A percentile compares a stretch with the other conserved stretches of the same genome.
These are phyloP conservation scores for Aphanomyces cochlioides DNA, from an alignment of 352 stramenopile species.

Conservation along the genomic window DNA sequence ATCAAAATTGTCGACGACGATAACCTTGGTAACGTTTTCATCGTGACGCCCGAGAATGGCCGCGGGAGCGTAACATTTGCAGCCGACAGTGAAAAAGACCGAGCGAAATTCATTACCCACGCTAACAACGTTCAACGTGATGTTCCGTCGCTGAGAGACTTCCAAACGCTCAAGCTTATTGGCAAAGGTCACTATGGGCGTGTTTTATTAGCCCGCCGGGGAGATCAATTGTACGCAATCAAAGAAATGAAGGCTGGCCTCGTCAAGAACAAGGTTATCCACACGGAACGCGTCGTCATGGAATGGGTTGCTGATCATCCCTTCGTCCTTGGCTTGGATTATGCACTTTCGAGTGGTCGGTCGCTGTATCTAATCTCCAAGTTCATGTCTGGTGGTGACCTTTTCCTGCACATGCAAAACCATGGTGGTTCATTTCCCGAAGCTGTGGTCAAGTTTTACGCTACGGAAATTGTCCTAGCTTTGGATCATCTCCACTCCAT, in stretches of 20 bases:
- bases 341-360: constrained; percentile 91
- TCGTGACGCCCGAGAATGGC: constrained; percentile 61
- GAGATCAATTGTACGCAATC: constrained; percentile 70
- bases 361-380: constrained; percentile 98
- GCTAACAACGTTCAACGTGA: constrained; percentile 51
- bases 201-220: constrained; percentile 57
- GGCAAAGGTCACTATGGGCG: constrained; percentile 81
- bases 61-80: constrained; percentile 70
- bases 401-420: constrained; percentile 90
- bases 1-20: constrained; percentile 78
- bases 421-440: constrained; percentile 75
- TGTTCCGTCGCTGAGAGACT: constrained; percentile 54
- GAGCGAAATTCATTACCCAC: constrained; percentile 67
- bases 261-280: constrained; percentile 82
- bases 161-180: constrained; percentile 77
- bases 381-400: constrained; percentile 97
- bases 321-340: constrained; percentile 97
- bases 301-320: constrained; percentile 87
- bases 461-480: constrained; percentile 69
- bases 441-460: constrained; percentile 79
- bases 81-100: constrained; percentile 79
- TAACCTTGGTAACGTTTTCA: constrained; percentile 63
- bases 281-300: constrained; percentile 79
- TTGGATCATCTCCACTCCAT: constrained; percentile 89
- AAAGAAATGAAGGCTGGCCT: constrained; percentile 89